Evolutionary conservation across 2,329 filamentous ascomycete genomes (phyloP).

Genomic region (Nannizziopsis barbatae): DNA sequence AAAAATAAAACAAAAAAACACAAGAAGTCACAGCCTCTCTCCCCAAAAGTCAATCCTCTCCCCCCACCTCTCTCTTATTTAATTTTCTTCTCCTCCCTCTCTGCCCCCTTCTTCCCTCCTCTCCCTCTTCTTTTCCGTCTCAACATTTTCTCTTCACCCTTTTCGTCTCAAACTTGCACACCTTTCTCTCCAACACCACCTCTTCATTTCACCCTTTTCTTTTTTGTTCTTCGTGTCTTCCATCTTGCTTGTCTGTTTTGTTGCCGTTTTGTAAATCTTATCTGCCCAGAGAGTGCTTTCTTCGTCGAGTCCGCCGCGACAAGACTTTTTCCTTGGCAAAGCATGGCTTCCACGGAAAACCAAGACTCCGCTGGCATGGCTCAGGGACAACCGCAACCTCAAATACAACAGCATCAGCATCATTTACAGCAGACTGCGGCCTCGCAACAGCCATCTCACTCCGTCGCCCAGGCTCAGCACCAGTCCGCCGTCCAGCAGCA

Average conservation of each 20-base stretch:
- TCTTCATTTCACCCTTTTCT: conserved; percentile 9
- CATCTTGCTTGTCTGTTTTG: conserved; percentile 3
- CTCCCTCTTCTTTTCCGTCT: conserved; percentile 8
- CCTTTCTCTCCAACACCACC: background rate
- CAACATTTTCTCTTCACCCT: conserved; percentile 4
- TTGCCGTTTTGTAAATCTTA: background rate
- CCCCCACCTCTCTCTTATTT: background rate
- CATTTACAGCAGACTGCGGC: conserved; percentile 2
- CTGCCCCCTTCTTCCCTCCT: conserved; percentile 9
- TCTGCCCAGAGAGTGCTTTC: background rate
- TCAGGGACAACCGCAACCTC: conserved; percentile 20
- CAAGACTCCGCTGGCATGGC: conserved; percentile 22
- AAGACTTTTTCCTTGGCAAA: conserved; percentile 16
- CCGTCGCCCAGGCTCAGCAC: conserved; percentile 4
- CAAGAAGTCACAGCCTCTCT: too few species aligned
- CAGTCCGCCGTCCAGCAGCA: conserved; percentile 1
- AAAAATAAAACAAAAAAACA: too few species aligned
- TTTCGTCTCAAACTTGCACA: background rate
- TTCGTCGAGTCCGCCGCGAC: conserved; percentile 11
- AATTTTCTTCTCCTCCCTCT: background rate
- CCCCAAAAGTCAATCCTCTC: too few species aligned
- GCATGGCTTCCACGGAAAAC: conserved; percentile 33
- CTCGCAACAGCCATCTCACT: conserved; percentile 10
- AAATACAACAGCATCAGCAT: conserved; percentile 14
- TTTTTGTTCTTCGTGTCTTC: conserved; percentile 11